Base-by-base conservation (phyloP, 1,284 basidiomycete genomes). In the Apiotrichum siamense region DNA sequence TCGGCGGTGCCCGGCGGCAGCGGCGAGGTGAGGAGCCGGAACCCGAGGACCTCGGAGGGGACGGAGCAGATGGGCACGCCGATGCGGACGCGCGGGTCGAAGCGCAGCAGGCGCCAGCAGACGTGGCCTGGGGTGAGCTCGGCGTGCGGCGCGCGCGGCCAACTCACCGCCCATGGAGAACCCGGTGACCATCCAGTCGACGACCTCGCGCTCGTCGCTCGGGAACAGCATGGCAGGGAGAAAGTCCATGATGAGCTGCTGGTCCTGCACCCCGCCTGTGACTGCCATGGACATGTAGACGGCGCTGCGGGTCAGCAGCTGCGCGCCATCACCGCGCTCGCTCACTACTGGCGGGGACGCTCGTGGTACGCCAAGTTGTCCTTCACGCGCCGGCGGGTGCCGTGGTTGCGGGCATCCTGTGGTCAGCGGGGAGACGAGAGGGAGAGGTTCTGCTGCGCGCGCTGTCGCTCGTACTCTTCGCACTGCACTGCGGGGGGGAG, bases 391-490 rank as follows among this genome's bases (percentile, higher is more conserved):
- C 50, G 44, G 4, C 55, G 50, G 37, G 71, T 70, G 10, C 87
- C 87, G 58, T 89, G 87, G 62, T 88, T 88, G 2, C 86, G 78
- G 61, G 87, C 85, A 60, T 89, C 86, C 86, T 88, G 56, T 4
- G 3, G 41, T 48, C 36, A 44, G 39, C 13, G n/a, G n/a, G n/a
- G n/a, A 7, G 33, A 12, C 10, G 7, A n/a, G n/a, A 36, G 9
- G 9, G n/a, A 12, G n/a, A 36, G n/a, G 12, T n/a, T n/a, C n/a
- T n/a, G n/a, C n/a, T n/a, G n/a, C n/a, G n/a, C n/a, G n/a, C n/a
- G n/a, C n/a, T n/a, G n/a, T n/a, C n/a, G n/a, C n/a, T n/a, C n/a
- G n/a, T n/a, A n/a, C n/a, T n/a, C n/a, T n/a, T n/a, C n/a, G n/a
- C n/a, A n/a, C n/a, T n/a, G n/a, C n/a, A n/a, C n/a, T n/a, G n/a